These are phyloP conservation scores for Pistacia integerrima DNA, from an alignment of 345 rosid genomes.

Conservation along the genomic window DNA sequence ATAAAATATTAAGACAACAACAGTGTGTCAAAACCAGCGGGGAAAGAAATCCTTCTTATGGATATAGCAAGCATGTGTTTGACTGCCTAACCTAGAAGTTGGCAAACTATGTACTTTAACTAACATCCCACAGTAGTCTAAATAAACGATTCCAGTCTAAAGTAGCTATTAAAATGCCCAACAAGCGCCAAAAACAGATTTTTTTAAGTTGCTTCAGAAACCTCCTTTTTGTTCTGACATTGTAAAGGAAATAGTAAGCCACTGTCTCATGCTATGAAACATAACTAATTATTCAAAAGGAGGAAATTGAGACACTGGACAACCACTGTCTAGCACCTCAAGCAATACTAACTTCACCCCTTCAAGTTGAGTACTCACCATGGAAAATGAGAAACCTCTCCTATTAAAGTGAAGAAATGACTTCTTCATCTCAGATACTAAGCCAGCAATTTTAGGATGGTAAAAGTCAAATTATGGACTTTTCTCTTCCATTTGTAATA, in stretches of 20 bases:
- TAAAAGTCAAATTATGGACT: neutral
- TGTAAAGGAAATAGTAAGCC: neutral
- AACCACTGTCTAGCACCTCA: neutral
- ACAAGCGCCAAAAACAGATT: neutral
- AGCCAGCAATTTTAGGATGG: neutral
- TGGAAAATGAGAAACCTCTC: neutral
- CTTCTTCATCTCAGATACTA: neutral
- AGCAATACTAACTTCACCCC: neutral
- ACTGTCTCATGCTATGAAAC: neutral
- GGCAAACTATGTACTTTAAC: neutral
- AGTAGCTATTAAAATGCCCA: neutral
- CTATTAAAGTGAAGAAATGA: neutral
- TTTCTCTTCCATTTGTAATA: neutral
- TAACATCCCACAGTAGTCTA: neutral
- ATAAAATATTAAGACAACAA: neutral
- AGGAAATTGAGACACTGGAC: neutral
- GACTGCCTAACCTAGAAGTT: neutral
- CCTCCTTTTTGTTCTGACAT: neutral
- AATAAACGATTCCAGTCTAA: neutral
- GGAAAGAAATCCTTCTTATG: neutral
- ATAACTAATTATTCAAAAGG: neutral
- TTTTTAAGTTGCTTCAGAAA: constrained; percentile 5
- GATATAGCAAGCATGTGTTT: neutral
- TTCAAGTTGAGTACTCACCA: neutral
- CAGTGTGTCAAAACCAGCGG: neutral